Evolutionary conservation across 2,329 filamentous ascomycete species (phyloP), one percentile per base, ranked within the genome.

Genomic region (Amauroascus verrucosus): DNA sequence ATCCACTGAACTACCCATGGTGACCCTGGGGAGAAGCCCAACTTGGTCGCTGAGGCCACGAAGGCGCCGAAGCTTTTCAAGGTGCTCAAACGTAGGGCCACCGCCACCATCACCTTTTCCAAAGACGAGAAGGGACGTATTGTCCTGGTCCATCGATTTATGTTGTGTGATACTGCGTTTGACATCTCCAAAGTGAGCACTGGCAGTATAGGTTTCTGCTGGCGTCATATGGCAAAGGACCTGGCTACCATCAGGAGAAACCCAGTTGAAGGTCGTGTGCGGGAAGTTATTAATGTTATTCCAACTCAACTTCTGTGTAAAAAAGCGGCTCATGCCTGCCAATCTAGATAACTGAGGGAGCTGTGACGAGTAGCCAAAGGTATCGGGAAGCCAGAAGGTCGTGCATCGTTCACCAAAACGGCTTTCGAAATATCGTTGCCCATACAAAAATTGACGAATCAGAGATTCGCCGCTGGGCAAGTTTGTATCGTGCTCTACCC

Each of bases 221-320:
- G 93, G 93, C 2, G 90, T 83, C 93, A 98, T 98, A 65, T 98
- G 93, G 69, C 91, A 97, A 57, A 98, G 82, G 60, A 98, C 93
- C 65, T 97, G 93, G 64, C 87, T 95, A 54, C 93, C 91, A 67
- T 98, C 93, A 13, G 96, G 80, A 11, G 89, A 82, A 30, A 98
- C 90, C 93, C 93, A 98, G 70, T 95, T 95, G 77, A 98, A 98
- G 0, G 93, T 97, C 5, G 93, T 97, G 66, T 97, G 93, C 0
- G 93, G 93, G 72, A 97, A 98, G 65, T 86, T 95, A 73, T 97
- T 97, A 78, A 97, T 97, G 68, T 97, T 97, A 75, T 97, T 97
- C 93, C 93, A 98, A 75, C 91, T 97, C 56, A 98, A 77, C 74
- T 98, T 98, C 70, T 98, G 93, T 0, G 93, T 98, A 64, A 98